A percentile compares a stretch with the other conserved stretches of the same genome.
These are phyloP conservation scores for Lepidium campestre DNA, from an alignment of 441 rosid species.

Conservation along the genomic window DNA sequence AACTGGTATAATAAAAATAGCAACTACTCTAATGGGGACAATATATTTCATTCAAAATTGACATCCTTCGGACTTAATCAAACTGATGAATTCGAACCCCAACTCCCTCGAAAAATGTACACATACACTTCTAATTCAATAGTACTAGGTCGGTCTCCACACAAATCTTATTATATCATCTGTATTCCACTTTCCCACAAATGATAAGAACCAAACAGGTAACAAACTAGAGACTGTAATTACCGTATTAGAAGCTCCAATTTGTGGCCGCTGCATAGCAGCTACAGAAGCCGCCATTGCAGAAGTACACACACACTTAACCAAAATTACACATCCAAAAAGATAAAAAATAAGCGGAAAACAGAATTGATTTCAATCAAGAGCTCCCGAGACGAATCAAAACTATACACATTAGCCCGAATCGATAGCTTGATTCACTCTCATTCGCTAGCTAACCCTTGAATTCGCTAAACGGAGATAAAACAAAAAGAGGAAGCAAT, in stretches of 20 bases:
- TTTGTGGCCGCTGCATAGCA: conserved; percentile 72
- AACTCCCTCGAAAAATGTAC: background rate
- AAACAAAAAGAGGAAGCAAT: conserved; percentile 17
- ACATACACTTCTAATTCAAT: background rate
- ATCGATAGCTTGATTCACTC: background rate
- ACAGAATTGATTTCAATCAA: conserved; percentile 13
- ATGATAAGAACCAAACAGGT: background rate
- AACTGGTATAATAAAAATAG: background rate
- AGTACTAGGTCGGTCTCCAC: conserved; percentile 5
- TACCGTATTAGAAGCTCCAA: conserved; percentile 75
- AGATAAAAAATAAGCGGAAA: background rate
- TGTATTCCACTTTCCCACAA: conserved; percentile 10
- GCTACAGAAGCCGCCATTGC: conserved; percentile 80
- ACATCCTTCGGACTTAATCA: background rate
- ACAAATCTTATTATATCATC: conserved; percentile 7
- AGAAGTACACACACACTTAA: conserved; percentile 13
- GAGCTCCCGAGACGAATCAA: conserved; percentile 4
- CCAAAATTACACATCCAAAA: background rate
- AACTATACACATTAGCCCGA: conserved; percentile 7
- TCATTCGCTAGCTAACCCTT: conserved; percentile 5
- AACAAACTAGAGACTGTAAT: background rate
- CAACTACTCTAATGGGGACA: background rate
- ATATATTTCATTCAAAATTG: background rate
- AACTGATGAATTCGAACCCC: background rate
- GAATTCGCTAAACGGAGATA: conserved; percentile 3